Evolutionary conservation across 2,329 filamentous ascomycete genomes (phyloP).

Genomic region (Cladophialophora carrionii): DNA sequence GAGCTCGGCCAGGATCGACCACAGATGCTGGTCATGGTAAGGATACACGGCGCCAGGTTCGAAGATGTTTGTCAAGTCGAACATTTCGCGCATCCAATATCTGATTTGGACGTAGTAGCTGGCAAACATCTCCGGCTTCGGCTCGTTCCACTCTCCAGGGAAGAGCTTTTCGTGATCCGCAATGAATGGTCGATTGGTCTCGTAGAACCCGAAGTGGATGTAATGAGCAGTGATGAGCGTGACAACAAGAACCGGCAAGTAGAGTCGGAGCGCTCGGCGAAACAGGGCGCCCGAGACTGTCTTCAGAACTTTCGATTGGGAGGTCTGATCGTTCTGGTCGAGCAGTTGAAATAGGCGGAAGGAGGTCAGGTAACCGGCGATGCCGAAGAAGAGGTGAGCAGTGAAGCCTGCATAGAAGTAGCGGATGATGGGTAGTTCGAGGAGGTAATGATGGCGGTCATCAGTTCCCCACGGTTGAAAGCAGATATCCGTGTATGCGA

Average conservation of each 20-base stretch:
- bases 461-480: constrained; percentile 47
- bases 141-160: constrained; percentile 41
- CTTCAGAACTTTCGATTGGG: constrained; percentile 48
- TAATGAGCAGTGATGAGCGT: constrained; percentile 49
- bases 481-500: constrained; percentile 50
- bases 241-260: constrained; percentile 49
- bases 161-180: constrained; percentile 31
- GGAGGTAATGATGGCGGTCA: constrained; percentile 33
- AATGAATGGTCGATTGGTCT: constrained; percentile 32
- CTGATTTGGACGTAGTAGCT: constrained; percentile 43
- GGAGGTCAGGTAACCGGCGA: constrained; percentile 54
- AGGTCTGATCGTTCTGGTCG: constrained; percentile 46
- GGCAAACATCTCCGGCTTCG: constrained; percentile 48
- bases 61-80: constrained; percentile 35
- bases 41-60: constrained; percentile 35
- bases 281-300: constrained; percentile 50
- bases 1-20: constrained; percentile 54
- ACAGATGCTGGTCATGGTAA: constrained; percentile 53
- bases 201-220: constrained; percentile 46
- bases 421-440: constrained; percentile 51
- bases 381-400: constrained; percentile 53
- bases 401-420: constrained; percentile 48
- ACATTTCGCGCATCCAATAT: constrained; percentile 44
- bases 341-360: constrained; percentile 45
- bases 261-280: constrained; percentile 50